Percentiles rank a stretch among this genome's conserved stretches.
Conservation (phyloP, 345 rosid species). For the Murraya koenigii region DNA sequence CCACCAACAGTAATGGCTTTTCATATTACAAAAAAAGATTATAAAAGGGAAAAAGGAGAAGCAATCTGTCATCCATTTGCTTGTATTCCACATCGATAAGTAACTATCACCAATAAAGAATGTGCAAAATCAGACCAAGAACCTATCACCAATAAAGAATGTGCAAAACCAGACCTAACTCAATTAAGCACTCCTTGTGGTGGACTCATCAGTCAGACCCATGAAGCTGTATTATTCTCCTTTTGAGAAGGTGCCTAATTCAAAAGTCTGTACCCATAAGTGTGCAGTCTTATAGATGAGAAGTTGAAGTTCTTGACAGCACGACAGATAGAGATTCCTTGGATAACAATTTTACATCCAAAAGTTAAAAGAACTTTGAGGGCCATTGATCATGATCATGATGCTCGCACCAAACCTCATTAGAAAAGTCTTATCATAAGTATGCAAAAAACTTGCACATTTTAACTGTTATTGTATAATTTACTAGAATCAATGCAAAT, state of each 20-base stretch:
- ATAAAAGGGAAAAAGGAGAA: slow-evolving; percentile 9
- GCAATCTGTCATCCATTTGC: slow-evolving; percentile 17
- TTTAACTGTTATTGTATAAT: not conserved
- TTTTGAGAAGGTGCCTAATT: not conserved
- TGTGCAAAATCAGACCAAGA: not conserved
- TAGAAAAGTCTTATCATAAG: not conserved
- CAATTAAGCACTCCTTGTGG: not conserved
- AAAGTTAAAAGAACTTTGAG: not conserved
- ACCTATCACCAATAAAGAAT: not conserved
- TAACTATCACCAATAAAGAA: slow-evolving; percentile 1
- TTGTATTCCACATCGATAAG: not conserved
- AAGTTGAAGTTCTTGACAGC: not conserved
- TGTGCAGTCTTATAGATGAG: not conserved
- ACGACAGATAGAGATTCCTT: not conserved
- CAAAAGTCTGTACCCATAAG: not conserved
- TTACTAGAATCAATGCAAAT: not conserved
- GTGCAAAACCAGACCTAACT: not conserved
- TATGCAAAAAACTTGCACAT: not conserved
- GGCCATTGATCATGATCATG: not conserved
- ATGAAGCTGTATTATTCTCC: slow-evolving; percentile 8
- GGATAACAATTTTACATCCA: not conserved
- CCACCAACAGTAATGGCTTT: slow-evolving; percentile 7
- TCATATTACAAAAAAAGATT: not conserved
- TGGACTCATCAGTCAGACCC: not conserved
- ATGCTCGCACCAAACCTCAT: not conserved